These are phyloP conservation scores for Aspergillus haitiensis DNA, from an alignment of 495 filamentous ascomycete genomes.

Conservation along the genomic window DNA sequence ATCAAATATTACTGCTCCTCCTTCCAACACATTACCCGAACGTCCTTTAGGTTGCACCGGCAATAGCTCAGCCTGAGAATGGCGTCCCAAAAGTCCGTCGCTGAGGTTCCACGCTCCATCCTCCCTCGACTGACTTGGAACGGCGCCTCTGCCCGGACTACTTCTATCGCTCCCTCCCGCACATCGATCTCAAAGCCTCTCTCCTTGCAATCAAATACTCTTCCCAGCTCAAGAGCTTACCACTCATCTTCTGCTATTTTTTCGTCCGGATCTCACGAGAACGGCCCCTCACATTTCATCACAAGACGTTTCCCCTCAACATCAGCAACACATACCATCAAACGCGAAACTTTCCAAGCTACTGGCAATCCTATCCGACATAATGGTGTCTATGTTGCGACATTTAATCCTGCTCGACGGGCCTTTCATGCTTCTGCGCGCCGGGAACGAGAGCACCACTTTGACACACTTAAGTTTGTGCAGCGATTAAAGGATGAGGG, in stretches of 20 bases:
- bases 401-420: conserved; percentile 44
- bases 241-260: conserved; percentile 24
- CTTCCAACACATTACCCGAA: no score
- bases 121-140: conserved; percentile 49
- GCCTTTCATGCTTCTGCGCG: conserved; percentile 69
- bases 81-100: conserved; percentile 41
- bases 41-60: no score
- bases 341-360: conserved; percentile 21
- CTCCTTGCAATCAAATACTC: conserved; percentile 25
- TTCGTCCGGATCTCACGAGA: conserved; percentile 26
- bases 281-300: conserved; percentile 23
- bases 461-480: conserved; percentile 97
- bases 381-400: conserved; percentile 51
- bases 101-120: conserved; percentile 42
- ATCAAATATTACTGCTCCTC: no score
- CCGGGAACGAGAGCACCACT: conserved; percentile 80
- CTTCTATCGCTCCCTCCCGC: conserved; percentile 32
- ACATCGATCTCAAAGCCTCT: conserved; percentile 29
- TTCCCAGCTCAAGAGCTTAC: conserved; percentile 6
- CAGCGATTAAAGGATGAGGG: conserved; percentile 86
- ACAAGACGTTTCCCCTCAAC: conserved; percentile 24
- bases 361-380: conserved; percentile 39
- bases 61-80: conserved; percentile 18
- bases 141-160: conserved; percentile 37
- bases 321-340: conserved; percentile 7